Percentiles rank a stretch among this genome's conserved stretches.
phyloP scores from a whole-genome alignment of 148 eudicot species.

The Vaccinium myrtillus region DNA sequence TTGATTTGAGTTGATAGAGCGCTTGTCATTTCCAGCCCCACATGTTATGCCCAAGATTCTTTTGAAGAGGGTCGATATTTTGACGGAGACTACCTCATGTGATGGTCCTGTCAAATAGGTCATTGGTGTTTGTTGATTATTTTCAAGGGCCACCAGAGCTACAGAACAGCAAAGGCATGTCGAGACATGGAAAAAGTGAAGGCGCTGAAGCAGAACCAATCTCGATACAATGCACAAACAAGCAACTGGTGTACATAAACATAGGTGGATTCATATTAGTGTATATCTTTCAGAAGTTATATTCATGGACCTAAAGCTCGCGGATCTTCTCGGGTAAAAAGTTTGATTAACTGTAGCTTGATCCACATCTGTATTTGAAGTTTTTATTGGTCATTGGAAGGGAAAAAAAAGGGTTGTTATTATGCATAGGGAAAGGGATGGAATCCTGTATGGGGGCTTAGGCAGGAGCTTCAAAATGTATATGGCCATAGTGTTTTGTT shows the following conservation, averaged over 20 bases:
- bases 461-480: slow-evolving; percentile 17
- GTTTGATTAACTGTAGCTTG: background rate
- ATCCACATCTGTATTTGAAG: background rate
- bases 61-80: background rate
- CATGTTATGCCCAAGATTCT: slow-evolving; percentile 6
- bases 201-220: background rate
- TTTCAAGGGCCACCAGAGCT: slow-evolving; percentile 10
- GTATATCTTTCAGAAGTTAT: background rate
- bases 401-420: background rate
- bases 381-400: background rate
- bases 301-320: background rate
- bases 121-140: background rate
- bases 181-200: background rate
- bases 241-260: slow-evolving; percentile 9
- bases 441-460: slow-evolving; percentile 63
- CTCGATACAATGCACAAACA: background rate
- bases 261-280: slow-evolving; percentile 13
- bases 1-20: slow-evolving; percentile 69
- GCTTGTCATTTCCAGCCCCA: background rate
- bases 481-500: slow-evolving; percentile 20
- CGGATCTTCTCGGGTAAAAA: background rate
- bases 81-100: background rate
- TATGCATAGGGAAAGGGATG: background rate
- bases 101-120: slow-evolving; percentile 8
- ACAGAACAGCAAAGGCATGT: background rate